A percentile compares a stretch with the other conserved stretches of the same genome.
These are phyloP conservation scores for Irpex lacteus DNA, from an alignment of 1,284 basidiomycete species.

Conservation along the genomic window DNA sequence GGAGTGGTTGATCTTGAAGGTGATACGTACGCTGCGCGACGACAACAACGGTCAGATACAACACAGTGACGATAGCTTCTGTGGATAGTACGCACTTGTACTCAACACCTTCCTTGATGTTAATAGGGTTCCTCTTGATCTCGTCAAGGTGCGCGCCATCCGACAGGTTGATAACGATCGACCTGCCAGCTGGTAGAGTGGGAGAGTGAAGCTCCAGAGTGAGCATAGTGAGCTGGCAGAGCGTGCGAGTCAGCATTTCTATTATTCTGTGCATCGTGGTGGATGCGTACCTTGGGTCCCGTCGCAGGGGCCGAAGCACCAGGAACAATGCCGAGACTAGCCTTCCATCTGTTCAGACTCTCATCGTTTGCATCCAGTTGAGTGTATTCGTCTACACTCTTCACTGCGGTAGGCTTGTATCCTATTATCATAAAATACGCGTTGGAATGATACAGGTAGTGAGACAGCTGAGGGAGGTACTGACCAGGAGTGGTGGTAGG, in stretches of 20 bases:
- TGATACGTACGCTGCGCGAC: constrained; percentile 62
- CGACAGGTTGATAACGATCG: constrained; percentile 54
- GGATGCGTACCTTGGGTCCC: constrained; percentile 60
- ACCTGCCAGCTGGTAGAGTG: constrained; percentile 63
- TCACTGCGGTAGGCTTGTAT: constrained; percentile 68
- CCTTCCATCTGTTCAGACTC: constrained; percentile 86
- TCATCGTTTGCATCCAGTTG: constrained; percentile 84
- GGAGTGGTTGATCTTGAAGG: constrained; percentile 80
- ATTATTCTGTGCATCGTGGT: neutral
- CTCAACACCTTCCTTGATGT: constrained; percentile 83
- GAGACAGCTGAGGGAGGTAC: constrained; percentile 9
- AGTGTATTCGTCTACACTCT: constrained; percentile 69
- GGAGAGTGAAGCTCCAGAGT: constrained; percentile 68
- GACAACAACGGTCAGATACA: constrained; percentile 1
- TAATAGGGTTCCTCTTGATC: constrained; percentile 68
- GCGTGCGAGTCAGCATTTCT: neutral
- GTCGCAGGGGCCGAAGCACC: constrained; percentile 38
- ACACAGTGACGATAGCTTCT: constrained; percentile 1
- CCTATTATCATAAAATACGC: constrained; percentile 38
- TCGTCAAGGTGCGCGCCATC: constrained; percentile 44
- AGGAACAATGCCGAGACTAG: constrained; percentile 78
- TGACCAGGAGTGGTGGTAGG: constrained; percentile 65
- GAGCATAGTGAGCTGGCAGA: constrained; percentile 59
- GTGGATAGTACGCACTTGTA: constrained; percentile 55
- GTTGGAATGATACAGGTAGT: constrained; percentile 3